Conservation (phyloP, 1,284 basidiomycete species). For the Tranzscheliella williamsii region DNA sequence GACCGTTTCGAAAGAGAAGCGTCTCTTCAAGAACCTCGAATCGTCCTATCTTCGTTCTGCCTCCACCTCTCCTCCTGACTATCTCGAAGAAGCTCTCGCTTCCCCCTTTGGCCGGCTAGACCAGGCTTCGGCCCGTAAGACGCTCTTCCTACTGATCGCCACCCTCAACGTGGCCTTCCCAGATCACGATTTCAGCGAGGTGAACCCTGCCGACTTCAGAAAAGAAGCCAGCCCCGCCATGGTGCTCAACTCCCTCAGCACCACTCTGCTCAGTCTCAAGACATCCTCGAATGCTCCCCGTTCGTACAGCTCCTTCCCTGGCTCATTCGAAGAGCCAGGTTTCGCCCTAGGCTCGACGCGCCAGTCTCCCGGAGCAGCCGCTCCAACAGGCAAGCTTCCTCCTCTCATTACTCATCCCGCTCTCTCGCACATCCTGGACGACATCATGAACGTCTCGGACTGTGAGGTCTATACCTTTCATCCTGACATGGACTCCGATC, state of each 20-base stretch:
- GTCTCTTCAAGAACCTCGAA: conserved; percentile 82
- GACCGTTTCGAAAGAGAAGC: conserved; percentile 94
- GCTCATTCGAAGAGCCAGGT: conserved; percentile 50
- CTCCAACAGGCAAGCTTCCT: conserved; percentile 16
- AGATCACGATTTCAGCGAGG: conserved; percentile 93
- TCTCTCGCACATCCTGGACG: conserved; percentile 83
- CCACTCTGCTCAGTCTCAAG: conserved; percentile 55
- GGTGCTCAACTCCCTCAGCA: conserved; percentile 57
- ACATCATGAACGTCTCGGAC: conserved; percentile 84
- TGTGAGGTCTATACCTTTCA: conserved; percentile 95
- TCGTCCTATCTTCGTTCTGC: conserved; percentile 52
- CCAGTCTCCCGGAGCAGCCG: conserved; percentile 14
- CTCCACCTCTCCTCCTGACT: conserved; percentile 54
- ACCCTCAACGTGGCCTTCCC: conserved; percentile 96
- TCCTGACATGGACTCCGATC: conserved; percentile 92
- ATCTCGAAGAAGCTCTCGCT: conserved; percentile 51
- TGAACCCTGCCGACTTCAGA: conserved; percentile 82
- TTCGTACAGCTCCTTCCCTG: conserved; percentile 44
- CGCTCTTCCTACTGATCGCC: conserved; percentile 88
- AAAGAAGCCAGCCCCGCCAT: conserved; percentile 65
- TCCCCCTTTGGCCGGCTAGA: conserved; percentile 63
- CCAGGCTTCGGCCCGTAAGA: conserved; percentile 72
- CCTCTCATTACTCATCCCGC: conserved; percentile 69
- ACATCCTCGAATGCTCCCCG: conserved; percentile 45
- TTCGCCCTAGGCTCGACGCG: conserved; percentile 17